Evolutionary conservation across 495 filamentous ascomycete species (phyloP).

Genomic region (Tuber calosporum): DNA sequence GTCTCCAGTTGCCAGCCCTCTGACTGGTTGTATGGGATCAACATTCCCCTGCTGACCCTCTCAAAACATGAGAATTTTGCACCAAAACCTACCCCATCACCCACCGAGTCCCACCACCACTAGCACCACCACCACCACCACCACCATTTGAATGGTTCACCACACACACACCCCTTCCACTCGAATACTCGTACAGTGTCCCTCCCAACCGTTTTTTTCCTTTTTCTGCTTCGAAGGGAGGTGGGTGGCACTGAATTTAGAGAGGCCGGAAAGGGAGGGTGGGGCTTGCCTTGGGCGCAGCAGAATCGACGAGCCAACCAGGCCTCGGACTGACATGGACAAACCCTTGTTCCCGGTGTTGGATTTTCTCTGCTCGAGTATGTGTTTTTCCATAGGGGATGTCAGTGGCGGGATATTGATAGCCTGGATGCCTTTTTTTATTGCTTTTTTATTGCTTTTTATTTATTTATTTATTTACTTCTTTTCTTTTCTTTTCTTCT

Average conservation of each 20-base stretch:
- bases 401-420: constrained; percentile 38
- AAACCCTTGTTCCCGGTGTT: constrained; percentile 18
- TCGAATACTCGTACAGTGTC: too few species aligned
- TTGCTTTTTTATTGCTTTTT: constrained; percentile 41
- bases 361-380: constrained; percentile 20
- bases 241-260: constrained; percentile 10
- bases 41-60: constrained; percentile 37
- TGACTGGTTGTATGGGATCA: constrained; percentile 35
- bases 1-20: constrained; percentile 35
- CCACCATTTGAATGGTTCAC: too few species aligned
- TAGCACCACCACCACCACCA: too few species aligned
- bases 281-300: constrained; percentile 38
- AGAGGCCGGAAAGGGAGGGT: constrained; percentile 17
- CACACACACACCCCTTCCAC: constrained; percentile 1
- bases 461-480: constrained; percentile 35
- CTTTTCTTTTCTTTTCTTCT: constrained; percentile 30
- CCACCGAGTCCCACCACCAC: background rate
- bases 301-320: constrained; percentile 27
- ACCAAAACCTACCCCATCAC: constrained; percentile 5
- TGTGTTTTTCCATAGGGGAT: constrained; percentile 3
- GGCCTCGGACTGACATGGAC: constrained; percentile 35
- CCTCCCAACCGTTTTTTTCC: background rate
- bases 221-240: background rate
- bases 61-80: background rate
- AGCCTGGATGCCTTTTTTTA: constrained; percentile 44